These are phyloP conservation scores for Magnusiomyces magnusii DNA, from an alignment of 1,139 yeast genomes.

Conservation along the genomic window DNA sequence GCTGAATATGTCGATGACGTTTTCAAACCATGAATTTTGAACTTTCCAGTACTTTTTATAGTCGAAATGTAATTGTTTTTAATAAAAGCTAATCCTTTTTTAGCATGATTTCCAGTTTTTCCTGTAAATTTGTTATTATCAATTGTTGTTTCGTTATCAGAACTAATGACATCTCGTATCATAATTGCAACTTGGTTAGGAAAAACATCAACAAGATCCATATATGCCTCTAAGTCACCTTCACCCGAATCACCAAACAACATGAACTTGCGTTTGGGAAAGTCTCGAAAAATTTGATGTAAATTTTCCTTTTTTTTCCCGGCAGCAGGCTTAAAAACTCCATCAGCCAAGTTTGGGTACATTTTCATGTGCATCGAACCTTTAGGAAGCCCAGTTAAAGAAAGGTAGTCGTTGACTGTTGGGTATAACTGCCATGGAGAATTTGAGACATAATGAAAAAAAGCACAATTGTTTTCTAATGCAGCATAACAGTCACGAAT, in stretches of 20 bases:
- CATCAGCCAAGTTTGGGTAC: slow-evolving; percentile 70
- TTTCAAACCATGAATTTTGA: no score
- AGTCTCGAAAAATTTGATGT: slow-evolving; percentile 56
- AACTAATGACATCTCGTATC: slow-evolving; percentile 65
- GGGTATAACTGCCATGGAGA: slow-evolving; percentile 87
- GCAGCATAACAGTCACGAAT: slow-evolving; percentile 62
- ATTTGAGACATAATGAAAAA: slow-evolving; percentile 88
- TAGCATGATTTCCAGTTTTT: background rate
- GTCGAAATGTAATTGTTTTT: slow-evolving; percentile 17
- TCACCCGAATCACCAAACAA: slow-evolving; percentile 96
- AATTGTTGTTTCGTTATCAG: slow-evolving; percentile 20
- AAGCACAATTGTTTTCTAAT: slow-evolving; percentile 38
- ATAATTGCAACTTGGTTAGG: slow-evolving; percentile 69
- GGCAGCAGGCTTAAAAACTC: slow-evolving; percentile 79
- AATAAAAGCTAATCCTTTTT: background rate
- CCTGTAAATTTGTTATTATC: slow-evolving; percentile 2
- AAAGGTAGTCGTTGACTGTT: slow-evolving; percentile 53
- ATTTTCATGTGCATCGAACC: slow-evolving; percentile 83
- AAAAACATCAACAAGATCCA: slow-evolving; percentile 52
- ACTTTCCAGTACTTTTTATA: slow-evolving; percentile 20
- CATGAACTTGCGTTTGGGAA: slow-evolving; percentile 68
- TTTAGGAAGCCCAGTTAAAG: slow-evolving; percentile 50
- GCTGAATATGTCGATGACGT: no score
- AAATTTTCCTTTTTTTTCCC: slow-evolving; percentile 69
- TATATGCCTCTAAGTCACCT: slow-evolving; percentile 86